Conservation (phyloP, 805 yeast genomes). For the Metschnikowia chrysomelidarum region DNA sequence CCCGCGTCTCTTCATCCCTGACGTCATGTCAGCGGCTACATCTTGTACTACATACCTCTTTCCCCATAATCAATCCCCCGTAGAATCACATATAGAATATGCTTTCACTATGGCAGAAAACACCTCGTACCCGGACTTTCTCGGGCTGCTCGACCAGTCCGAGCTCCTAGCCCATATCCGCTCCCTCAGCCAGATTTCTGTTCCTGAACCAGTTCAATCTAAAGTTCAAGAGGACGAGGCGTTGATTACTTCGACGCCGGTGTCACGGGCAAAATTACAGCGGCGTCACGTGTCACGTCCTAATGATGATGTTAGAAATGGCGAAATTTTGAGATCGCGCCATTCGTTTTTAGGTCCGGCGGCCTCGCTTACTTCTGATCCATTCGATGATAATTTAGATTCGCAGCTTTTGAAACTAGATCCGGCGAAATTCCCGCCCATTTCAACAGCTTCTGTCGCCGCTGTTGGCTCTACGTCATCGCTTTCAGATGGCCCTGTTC, state of each 20-base stretch:
- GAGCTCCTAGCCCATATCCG: slow-evolving; percentile 23
- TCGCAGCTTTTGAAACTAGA: slow-evolving; percentile 16
- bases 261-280: too few relatives aligned
- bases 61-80: neutral
- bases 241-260: too few relatives aligned
- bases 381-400: slow-evolving; percentile 27
- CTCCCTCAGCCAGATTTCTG: slow-evolving; percentile 14
- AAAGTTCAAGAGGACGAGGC: too few relatives aligned
- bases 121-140: slow-evolving; percentile 16
- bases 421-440: neutral
- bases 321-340: neutral
- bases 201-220: too few relatives aligned
- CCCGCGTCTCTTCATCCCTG: too few relatives aligned
- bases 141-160: slow-evolving; percentile 23
- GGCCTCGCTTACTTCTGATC: slow-evolving; percentile 22
- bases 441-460: slow-evolving; percentile 1
- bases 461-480: slow-evolving; percentile 1
- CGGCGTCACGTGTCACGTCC: too few relatives aligned
- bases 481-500: slow-evolving; percentile 8
- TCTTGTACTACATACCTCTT: slow-evolving; percentile 5
- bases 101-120: slow-evolving; percentile 7
- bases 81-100: neutral
- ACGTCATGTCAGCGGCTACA: too few relatives aligned
- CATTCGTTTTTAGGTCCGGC: slow-evolving; percentile 10
- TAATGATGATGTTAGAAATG: too few relatives aligned